A percentile compares a stretch with the other conserved stretches of the same genome.
phyloP scores from a whole-genome alignment of 192 early-diverging fungal species.

The Backusella mclennaniae region DNA sequence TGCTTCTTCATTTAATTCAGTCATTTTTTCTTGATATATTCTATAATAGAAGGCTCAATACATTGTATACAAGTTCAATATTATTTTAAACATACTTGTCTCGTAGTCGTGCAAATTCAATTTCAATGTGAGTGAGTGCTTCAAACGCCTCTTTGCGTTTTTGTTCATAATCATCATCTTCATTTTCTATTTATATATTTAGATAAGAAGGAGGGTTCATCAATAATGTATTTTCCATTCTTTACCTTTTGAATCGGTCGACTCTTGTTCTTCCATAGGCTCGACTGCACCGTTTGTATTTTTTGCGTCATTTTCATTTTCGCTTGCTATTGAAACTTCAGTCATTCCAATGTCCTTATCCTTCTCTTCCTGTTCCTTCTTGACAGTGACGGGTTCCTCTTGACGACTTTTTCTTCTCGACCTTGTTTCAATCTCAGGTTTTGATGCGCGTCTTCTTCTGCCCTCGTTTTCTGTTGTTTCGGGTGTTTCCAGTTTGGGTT shows the following conservation, averaged over 20 bases:
- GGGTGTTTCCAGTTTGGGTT: neutral
- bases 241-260: neutral
- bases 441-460: slow-evolving; percentile 8
- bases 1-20: slow-evolving; percentile 48
- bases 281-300: neutral
- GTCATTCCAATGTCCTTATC: neutral
- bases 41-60: slow-evolving; percentile 21
- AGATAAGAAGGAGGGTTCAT: neutral
- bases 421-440: neutral
- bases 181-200: slow-evolving; percentile 8
- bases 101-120: slow-evolving; percentile 54
- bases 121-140: slow-evolving; percentile 53
- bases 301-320: neutral
- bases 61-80: neutral
- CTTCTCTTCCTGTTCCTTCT: neutral
- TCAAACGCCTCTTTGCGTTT: slow-evolving; percentile 53
- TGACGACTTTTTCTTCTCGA: slow-evolving; percentile 7
- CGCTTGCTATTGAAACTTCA: neutral
- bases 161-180: slow-evolving; percentile 47
- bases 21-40: slow-evolving; percentile 57
- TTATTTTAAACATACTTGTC: slow-evolving; percentile 48
- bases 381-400: neutral
- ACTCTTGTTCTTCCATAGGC: neutral
- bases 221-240: neutral
- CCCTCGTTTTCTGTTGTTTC: neutral